Percentiles rank a stretch among this genome's conserved stretches.
phyloP scores from a whole-genome alignment of 371 early-diverging fungal genomes.

The Neoconidiobolus thromboides region DNA sequence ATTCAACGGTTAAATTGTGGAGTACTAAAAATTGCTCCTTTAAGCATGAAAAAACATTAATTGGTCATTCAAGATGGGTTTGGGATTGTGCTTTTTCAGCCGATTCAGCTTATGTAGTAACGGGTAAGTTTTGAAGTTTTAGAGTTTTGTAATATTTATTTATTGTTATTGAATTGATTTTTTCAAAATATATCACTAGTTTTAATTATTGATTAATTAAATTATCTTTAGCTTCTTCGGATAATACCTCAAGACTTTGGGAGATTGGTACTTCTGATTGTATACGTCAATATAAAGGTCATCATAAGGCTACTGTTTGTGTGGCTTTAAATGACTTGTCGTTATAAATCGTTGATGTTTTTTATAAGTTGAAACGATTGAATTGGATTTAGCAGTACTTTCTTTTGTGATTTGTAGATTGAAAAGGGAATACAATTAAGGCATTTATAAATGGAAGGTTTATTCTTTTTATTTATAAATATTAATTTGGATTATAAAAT shows the following conservation, averaged over 20 bases:
- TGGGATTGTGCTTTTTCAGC: slow-evolving; percentile 91
- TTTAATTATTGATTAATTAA: not conserved
- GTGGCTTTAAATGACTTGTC: slow-evolving; percentile 61
- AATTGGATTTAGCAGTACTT: no score
- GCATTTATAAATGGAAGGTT: no score
- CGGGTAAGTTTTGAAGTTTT: slow-evolving; percentile 21
- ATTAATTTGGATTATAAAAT: no score
- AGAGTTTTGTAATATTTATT: no score
- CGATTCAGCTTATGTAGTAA: slow-evolving; percentile 77
- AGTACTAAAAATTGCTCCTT: slow-evolving; percentile 36
- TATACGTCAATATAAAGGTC: slow-evolving; percentile 76
- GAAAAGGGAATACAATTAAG: no score
- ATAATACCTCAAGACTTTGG: slow-evolving; percentile 75
- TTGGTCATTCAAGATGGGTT: slow-evolving; percentile 79
- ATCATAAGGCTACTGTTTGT: slow-evolving; percentile 80
- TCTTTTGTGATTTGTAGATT: no score
- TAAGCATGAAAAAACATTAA: slow-evolving; percentile 44
- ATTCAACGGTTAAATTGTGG: slow-evolving; percentile 59
- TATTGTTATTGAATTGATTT: not conserved
- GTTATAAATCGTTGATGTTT: no score
- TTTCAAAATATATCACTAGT: not conserved
- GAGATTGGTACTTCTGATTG: slow-evolving; percentile 65
- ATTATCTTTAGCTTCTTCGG: slow-evolving; percentile 49
- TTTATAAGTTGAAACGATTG: no score
- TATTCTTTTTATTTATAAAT: no score